Conservation (phyloP, 192 early-diverging fungal genomes). For the Backusella parvicylindrica region DNA sequence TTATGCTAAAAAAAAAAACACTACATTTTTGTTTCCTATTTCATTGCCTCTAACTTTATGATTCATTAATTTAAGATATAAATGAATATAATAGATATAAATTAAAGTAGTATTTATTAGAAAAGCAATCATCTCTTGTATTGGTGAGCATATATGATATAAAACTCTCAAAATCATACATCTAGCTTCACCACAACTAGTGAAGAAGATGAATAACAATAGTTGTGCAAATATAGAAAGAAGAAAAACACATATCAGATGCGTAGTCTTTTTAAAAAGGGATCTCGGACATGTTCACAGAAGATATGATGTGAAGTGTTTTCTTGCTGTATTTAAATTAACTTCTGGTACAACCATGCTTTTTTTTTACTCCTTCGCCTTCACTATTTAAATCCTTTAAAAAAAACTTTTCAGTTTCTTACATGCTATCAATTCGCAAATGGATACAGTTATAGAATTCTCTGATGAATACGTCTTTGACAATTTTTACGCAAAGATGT, state of each 20-base stretch:
- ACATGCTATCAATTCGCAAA: constrained; percentile 14
- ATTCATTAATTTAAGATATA: not conserved
- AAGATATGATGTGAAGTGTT: not conserved
- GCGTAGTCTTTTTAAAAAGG: not conserved
- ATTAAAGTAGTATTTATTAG: not conserved
- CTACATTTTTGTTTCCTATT: not conserved
- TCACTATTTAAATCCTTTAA: not conserved
- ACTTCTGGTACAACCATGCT: not conserved
- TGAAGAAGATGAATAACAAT: not conserved
- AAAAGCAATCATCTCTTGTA: not conserved
- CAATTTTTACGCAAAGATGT: constrained; percentile 46
- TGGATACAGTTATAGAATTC: constrained; percentile 64
- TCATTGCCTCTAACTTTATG: not conserved
- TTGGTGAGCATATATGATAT: not conserved
- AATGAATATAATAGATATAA: not conserved
- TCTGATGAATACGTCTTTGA: constrained; percentile 65
- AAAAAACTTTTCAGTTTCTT: not conserved
- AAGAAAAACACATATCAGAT: not conserved
- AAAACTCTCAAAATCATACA: not conserved
- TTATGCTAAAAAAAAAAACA: not conserved
- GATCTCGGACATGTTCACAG: not conserved
- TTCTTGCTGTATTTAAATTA: constrained; percentile 4
- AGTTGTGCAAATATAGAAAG: not conserved
- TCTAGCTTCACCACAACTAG: not conserved
- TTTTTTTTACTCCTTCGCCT: not conserved